Evolutionary conservation across 495 filamentous ascomycete genomes (phyloP), one percentile per base, ranked within the genome.

Genomic region (Aspergillus baeticus): DNA sequence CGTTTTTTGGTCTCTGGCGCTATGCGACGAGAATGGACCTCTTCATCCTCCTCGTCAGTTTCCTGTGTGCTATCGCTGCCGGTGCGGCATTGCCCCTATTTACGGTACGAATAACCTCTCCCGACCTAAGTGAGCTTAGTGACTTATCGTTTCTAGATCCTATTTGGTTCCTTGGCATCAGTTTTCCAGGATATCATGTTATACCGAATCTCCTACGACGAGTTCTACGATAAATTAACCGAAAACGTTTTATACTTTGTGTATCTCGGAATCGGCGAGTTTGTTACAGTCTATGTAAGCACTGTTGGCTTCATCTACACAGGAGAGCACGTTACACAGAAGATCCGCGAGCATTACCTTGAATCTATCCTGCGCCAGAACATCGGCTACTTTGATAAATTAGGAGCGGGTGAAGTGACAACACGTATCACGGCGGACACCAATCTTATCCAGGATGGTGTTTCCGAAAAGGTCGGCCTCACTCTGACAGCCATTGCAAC

Each of bases 271-370:
- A 86, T 98, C 49, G 92, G 76, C 47, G 89, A 96, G 65, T 96
- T 96, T 56, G 71, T 89, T 23, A 86, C 84, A 0, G 78, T 91
- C 44, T 97, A 96, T 65, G 71, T 92, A 52, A 81, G 85, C 18
- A 96, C 91, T 1, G 85, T 93, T 20, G 90, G 89, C 4, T 97
- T 94, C 74, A 95, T 96, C 63, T 96, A 97, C 66, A 90, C 88
- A 0, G 94, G 93, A 53, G 94, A 98, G 68, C 88, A 95, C 61
- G 81, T 93, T 63, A 86, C 88, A 21, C 84, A 84, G 59, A 92
- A 92, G 74, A 90, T 96, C 61, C 84, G 92, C 42, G 85, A 91
- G 66, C 82, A 88, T 50, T 96, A 96, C 68, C 81, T 96, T 3
- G 76, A 81, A 55, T 89, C 90, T 42, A 92, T 92, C 63, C 77